Evolutionary conservation across 2,329 filamentous ascomycete species (phyloP).

Genomic region (Knufia petricola): DNA sequence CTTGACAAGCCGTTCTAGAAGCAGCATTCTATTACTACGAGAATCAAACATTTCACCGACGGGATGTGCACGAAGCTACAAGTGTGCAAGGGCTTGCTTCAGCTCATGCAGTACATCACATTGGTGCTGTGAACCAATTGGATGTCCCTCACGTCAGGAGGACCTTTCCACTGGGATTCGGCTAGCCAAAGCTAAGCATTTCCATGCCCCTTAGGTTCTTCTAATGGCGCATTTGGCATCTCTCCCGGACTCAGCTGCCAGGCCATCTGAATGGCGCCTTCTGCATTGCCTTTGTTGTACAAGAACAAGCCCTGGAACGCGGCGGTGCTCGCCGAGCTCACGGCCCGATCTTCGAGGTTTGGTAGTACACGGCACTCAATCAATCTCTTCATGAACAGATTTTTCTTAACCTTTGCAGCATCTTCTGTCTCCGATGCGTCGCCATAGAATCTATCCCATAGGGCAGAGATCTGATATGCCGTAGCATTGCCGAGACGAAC

Average conservation of each 20-base stretch:
- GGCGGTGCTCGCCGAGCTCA: conserved; percentile 65
- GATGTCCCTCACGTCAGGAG: no score
- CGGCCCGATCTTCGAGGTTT: conserved; percentile 28
- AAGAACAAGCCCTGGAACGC: conserved; percentile 89
- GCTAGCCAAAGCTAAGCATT: not conserved
- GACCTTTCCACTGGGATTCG: no score
- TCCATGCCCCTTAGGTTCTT: not conserved
- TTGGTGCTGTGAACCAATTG: no score
- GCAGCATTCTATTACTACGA: no score
- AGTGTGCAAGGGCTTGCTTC: no score
- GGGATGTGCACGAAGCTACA: no score
- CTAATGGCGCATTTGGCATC: conserved; percentile 8
- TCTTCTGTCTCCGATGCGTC: conserved; percentile 58
- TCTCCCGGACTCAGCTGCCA: conserved; percentile 26
- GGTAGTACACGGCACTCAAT: conserved; percentile 62
- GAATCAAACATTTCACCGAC: no score
- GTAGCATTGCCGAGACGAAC: conserved; percentile 82
- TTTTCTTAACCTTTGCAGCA: conserved; percentile 38
- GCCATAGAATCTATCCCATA: conserved; percentile 94
- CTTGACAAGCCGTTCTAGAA: no score
- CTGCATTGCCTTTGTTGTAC: conserved; percentile 85
- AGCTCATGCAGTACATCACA: no score
- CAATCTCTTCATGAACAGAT: conserved; percentile 61
- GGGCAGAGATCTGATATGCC: conserved; percentile 67
- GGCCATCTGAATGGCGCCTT: conserved; percentile 75